Base-by-base conservation (phyloP, 805 yeast genomes). In the Clavispora santaluciae region DNA sequence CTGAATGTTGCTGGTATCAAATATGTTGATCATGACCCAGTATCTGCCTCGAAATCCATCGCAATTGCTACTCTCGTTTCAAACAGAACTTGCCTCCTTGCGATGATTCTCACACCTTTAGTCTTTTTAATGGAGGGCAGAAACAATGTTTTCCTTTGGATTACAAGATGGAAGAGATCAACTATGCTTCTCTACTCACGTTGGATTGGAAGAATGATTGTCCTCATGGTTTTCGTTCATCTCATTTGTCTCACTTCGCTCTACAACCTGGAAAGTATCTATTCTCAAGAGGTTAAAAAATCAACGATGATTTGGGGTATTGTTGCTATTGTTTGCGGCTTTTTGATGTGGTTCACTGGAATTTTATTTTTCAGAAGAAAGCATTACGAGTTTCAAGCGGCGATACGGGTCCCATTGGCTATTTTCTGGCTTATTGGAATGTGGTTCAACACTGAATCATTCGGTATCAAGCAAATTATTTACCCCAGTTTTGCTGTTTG, bases 401-500 rank as follows among this genome's bases (percentile, higher is more conserved):
- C 40, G 4, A 39, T 50, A 28, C 54, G 48, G 31, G 44, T 50
- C 25, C 33, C 46, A 21, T 36, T 51, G 43, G 54, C 53, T 12
- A 24, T 44, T 5, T 40, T 40, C 16, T 51, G 44, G 15, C 28
- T 48, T 11, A 21, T 46, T 24, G 55, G 55, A 2, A 38, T 49
- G 3, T 51, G 53, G 53, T 36, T 39, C 33, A 54, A 51, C 33
- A 37, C 38, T 2, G 18, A 33, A 6, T 40, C 29, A n/a, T 29
- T 39, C 6, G 40, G 41, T 3, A 42, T 41, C 33, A 37, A 43
- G n/a, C 40, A 35, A 38, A 41, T 41, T 22, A 39, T 54, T 40
- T 78, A 75, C 42, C 73, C 78, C 4, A 54, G 80, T 7, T 71
- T 78, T 43, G 81, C 78, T 0, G 68, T 87, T 6, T 88, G 95